Evolutionary conservation across 2,329 filamentous ascomycete genomes (phyloP).

Genomic region (Neonectria coccinea): DNA sequence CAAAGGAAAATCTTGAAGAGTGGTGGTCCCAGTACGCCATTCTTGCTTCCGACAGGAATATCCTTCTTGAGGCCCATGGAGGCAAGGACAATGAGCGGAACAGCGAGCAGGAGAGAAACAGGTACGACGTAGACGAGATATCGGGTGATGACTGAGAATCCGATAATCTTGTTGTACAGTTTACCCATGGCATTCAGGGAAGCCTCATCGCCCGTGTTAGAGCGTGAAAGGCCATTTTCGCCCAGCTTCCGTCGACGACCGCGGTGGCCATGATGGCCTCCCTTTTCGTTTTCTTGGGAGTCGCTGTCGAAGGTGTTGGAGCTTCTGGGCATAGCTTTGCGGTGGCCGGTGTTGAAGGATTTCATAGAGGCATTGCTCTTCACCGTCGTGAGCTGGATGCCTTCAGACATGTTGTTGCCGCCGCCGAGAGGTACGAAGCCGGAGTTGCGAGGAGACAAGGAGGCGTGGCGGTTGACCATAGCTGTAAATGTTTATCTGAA

Average conservation of each 20-base stretch:
- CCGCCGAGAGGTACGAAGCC: conserved; percentile 60
- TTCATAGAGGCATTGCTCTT: conserved; percentile 64
- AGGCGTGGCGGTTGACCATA: conserved; percentile 47
- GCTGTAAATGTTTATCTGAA: conserved; percentile 28
- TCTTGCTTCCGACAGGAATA: conserved; percentile 13
- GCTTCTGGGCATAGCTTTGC: conserved; percentile 58
- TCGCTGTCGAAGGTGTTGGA: conserved; percentile 51
- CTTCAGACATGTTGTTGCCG: conserved; percentile 52
- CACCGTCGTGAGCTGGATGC: conserved; percentile 68
- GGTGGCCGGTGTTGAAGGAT: conserved; percentile 63
- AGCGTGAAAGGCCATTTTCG: conserved; percentile 54
- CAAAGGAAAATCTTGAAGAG: conserved; percentile 74
- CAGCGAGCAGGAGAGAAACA: conserved; percentile 69
- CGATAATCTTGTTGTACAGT: conserved; percentile 73
- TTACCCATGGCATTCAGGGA: conserved; percentile 74
- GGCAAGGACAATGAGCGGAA: conserved; percentile 70
- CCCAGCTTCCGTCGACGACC: conserved; percentile 65
- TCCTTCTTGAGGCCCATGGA: conserved; percentile 51
- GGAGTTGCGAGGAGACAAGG: conserved; percentile 53
- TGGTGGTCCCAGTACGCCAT: conserved; percentile 54
- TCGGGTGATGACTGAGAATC: conserved; percentile 72
- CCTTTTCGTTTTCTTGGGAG: conserved; percentile 59
- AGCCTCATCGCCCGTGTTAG: conserved; percentile 65
- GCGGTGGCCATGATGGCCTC: conserved; percentile 50
- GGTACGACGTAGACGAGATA: conserved; percentile 77